These are phyloP conservation scores for Nepenthes mirabilis DNA, from an alignment of 148 eudicot genomes.

Conservation along the genomic window DNA sequence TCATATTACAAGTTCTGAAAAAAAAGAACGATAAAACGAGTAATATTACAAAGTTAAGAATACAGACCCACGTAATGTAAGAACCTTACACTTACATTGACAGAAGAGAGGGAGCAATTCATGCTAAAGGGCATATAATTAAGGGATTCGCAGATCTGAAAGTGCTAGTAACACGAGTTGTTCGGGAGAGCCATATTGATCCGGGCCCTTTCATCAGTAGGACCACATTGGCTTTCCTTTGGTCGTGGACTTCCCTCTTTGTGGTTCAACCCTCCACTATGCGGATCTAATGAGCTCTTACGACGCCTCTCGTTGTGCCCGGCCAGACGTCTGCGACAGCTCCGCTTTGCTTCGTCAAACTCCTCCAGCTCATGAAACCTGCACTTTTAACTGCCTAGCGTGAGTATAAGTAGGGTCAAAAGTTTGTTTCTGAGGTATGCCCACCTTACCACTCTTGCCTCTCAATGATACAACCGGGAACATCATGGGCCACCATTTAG, in stretches of 20 bases:
- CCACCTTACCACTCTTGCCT: no score
- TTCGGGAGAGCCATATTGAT: slow-evolving; percentile 2
- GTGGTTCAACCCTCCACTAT: slow-evolving; percentile 17
- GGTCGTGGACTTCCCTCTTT: slow-evolving; percentile 5
- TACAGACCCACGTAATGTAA: no score
- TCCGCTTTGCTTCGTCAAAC: slow-evolving; percentile 23
- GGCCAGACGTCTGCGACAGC: slow-evolving; percentile 26
- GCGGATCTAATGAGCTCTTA: slow-evolving; percentile 13
- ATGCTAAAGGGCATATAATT: not conserved
- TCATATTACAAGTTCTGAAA: no score
- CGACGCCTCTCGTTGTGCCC: slow-evolving; percentile 32
- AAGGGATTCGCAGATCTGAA: slow-evolving; percentile 6
- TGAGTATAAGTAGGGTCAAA: no score
- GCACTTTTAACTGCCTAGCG: not conserved
- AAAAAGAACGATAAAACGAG: no score
- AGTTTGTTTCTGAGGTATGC: no score
- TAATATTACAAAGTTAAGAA: no score
- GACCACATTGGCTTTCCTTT: slow-evolving; percentile 11
- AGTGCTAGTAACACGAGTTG: not conserved
- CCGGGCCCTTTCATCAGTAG: slow-evolving; percentile 7
- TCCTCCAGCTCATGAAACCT: slow-evolving; percentile 25
- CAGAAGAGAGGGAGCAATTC: slow-evolving; percentile 52
- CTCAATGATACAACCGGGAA: no score
- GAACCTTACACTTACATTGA: slow-evolving; percentile 10
- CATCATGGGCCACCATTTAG: no score